These are phyloP conservation scores for Arabidopsis suecica DNA, from an alignment of 345 rosid species.

Conservation along the genomic window DNA sequence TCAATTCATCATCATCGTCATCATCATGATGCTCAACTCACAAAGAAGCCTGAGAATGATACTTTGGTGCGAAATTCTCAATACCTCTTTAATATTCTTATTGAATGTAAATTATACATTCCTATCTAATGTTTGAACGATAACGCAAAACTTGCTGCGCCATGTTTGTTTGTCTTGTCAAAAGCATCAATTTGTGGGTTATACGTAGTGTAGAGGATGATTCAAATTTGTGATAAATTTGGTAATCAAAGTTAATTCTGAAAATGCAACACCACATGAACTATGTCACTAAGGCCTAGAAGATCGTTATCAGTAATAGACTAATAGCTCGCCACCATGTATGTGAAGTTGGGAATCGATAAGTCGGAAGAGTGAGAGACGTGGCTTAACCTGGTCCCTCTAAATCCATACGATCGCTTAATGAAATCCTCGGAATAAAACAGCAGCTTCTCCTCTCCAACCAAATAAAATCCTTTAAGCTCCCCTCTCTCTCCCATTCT, in stretches of 20 bases:
- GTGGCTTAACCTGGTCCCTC: slow-evolving; percentile 50
- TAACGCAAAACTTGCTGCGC: slow-evolving; percentile 29
- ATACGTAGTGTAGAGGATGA: not conserved
- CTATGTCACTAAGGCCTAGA: not conserved
- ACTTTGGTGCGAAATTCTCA: slow-evolving; percentile 27
- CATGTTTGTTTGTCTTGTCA: slow-evolving; percentile 32
- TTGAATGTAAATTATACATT: slow-evolving; percentile 35
- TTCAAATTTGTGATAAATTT: not conserved
- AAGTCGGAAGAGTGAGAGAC: slow-evolving; percentile 36
- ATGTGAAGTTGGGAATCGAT: slow-evolving; percentile 11
- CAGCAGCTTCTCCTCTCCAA: slow-evolving; percentile 51
- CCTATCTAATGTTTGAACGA: slow-evolving; percentile 15
- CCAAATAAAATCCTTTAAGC: slow-evolving; percentile 43
- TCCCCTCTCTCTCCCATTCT: slow-evolving; percentile 16
- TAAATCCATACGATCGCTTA: slow-evolving; percentile 24
- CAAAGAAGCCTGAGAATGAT: slow-evolving; percentile 35
- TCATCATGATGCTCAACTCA: slow-evolving; percentile 21
- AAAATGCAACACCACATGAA: not conserved
- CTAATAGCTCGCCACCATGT: not conserved
- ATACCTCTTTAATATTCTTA: slow-evolving; percentile 10
- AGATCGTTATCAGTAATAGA: not conserved
- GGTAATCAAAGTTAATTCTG: not conserved
- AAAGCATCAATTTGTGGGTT: slow-evolving; percentile 20
- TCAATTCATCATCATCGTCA: slow-evolving; percentile 4
- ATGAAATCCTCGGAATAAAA: slow-evolving; percentile 20